Evolutionary conservation across 148 eudicot species (phyloP).

Genomic region (Drosera capensis): DNA sequence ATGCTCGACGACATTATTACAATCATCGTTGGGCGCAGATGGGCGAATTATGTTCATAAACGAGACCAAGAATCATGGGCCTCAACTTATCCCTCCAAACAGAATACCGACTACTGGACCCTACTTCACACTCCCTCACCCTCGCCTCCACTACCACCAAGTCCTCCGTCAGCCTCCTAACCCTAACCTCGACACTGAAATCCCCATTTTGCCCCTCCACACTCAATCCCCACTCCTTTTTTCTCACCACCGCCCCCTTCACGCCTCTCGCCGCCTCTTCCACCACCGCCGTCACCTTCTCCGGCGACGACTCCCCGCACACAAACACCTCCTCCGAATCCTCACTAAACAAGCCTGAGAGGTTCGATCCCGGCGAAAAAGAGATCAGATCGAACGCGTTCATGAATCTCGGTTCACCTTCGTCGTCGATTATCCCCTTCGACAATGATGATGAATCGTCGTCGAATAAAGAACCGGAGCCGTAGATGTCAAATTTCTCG

Average conservation of each 20-base stretch:
- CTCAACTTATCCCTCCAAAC: no score
- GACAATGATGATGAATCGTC: conserved; percentile 3
- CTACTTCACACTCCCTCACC: conserved; percentile 19
- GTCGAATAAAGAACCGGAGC: no score
- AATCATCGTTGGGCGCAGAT: no score
- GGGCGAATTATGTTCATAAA: no score
- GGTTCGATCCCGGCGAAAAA: conserved; percentile 39
- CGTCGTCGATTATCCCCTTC: conserved; percentile 5
- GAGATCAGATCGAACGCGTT: conserved; percentile 71
- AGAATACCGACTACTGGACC: no score
- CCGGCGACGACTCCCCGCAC: conserved; percentile 22
- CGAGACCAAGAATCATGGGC: no score
- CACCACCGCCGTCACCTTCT: conserved; percentile 22
- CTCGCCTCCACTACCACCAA: conserved; percentile 34
- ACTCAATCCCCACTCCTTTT: conserved; percentile 18
- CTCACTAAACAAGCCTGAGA: conserved; percentile 38
- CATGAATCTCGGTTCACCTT: conserved; percentile 5
- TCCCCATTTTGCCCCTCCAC: conserved; percentile 34
- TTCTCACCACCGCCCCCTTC: conserved; percentile 19
- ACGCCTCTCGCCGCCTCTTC: conserved; percentile 35
- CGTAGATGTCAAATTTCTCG: conserved; percentile 7
- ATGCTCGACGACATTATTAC: no score
- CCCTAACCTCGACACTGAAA: conserved; percentile 16
- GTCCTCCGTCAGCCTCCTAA: conserved; percentile 36
- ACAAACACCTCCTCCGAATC: conserved; percentile 29